Evolutionary conservation across 2,329 filamentous ascomycete species (phyloP), one percentile per base, ranked within the genome.

Genomic region (Colletotrichum phormii): DNA sequence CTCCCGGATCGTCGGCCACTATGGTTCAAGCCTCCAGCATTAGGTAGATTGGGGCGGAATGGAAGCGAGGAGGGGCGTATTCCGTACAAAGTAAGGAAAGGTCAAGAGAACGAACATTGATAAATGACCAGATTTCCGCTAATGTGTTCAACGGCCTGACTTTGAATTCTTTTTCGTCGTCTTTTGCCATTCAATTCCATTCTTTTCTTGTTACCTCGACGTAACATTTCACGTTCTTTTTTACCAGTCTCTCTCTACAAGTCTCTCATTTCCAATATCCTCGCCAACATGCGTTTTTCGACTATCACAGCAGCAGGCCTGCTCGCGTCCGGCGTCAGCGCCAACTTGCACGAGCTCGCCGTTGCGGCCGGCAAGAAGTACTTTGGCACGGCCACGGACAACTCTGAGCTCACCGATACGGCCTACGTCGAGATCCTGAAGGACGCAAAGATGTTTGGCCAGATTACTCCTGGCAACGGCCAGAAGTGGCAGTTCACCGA

Each of bases 341-440:
- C 82, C 67, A 88, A 88, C 80, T 84, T 74, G 0, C 66, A 80
- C 59, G 74, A 75, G 31, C 76, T 78, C 26, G 78, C 80, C 64
- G 67, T 76, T 5, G 77, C 76, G 37, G 75, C 75, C 11, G 80
- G 79, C 31, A 77, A 77, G 65, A 69, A 86, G 74, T 93, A 92
- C 82, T 93, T 92, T 67, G 91, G 91, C 67, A 89, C 89, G 1
- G 90, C 91, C 1, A 89, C 90, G 54, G 89, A 93, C 78, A 91
- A 92, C 71, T 78, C 80, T 2, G 86, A 71, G 53, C 64, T 73
- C 51, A 89, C 74, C 79, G 89, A 93, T 80, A 78, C 81, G 13
- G 77, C 84, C 33, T 94, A 93, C 79, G 81, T 83, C 59, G 79
- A 81, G 6, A 88, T 90, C 74, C 81, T 92, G 55, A 85, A 83